Conservation (phyloP, 1,284 basidiomycete species). For the Termitomyces sp. region DNA sequence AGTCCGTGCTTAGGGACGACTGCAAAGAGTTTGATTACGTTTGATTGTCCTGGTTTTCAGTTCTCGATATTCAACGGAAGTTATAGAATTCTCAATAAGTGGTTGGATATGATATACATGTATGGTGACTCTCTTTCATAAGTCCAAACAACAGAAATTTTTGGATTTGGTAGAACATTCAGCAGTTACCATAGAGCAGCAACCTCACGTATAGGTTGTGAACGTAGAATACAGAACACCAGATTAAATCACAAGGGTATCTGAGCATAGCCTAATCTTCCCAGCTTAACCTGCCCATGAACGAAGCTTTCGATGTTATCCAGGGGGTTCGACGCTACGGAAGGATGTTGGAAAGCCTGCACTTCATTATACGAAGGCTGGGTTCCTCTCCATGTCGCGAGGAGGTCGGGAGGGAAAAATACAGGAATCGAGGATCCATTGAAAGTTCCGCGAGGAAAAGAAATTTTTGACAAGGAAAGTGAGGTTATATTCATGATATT, state of each 20-base stretch:
- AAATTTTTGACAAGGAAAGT: background rate
- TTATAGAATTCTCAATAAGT: background rate
- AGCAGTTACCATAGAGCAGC: background rate
- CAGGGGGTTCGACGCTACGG: background rate
- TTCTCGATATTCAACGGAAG: no score
- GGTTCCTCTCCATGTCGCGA: no score
- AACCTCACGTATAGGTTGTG: background rate
- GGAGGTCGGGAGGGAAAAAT: no score
- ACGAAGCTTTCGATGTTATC: background rate
- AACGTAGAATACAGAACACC: background rate
- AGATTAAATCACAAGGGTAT: background rate
- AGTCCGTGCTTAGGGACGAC: no score
- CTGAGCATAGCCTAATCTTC: background rate
- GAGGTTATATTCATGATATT: background rate
- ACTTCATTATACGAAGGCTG: no score
- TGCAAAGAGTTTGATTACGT: no score
- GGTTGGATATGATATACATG: background rate
- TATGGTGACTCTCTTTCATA: background rate
- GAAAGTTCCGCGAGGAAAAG: no score
- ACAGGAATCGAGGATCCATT: no score
- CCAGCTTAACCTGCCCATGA: no score
- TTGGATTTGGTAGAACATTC: background rate
- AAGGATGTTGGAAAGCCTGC: background rate
- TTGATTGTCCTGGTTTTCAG: no score
- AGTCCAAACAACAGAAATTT: no score